Base-by-base conservation (phyloP, 2,329 filamentous ascomycete species). In the Diaporthe aspalathi region DNA sequence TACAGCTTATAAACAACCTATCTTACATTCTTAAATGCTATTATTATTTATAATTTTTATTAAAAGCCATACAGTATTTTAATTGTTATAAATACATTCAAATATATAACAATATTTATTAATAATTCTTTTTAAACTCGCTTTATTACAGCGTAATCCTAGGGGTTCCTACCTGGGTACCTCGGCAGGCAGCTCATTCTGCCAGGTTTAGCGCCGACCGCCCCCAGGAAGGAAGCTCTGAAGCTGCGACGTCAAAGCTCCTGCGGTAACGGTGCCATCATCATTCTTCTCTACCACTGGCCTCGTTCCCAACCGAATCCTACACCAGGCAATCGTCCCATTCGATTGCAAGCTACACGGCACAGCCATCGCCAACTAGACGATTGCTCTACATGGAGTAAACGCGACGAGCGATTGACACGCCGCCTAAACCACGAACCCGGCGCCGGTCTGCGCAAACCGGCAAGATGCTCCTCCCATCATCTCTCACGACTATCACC, bases 401-500 rank as follows among this genome's bases (percentile, higher is more conserved):
- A 72, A 20, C 11, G 29, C n/a, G 16, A 47, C 53, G 17, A 40
- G n/a, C 20, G 32, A 63, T 43, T 50, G 11, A 50, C 50, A 1
- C 8, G 29, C 17, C 17, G 32, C 20, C 11, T n/a, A 20, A 62
- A 20, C 32, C 35, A 17, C 32, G n/a, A 45, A 56, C 49, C 60
- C 38, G 57, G 69, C 52, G 43, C 71, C 53, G 50, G 50, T 35
- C 66, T 45, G 65, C 71, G 71, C 65, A 49, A 24, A 40, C 56
- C 66, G 49, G 27, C 71, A 73, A 49, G 32, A 73, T 70, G 70
- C 63, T 73, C 47, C 49, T 73, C 54, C 72, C 67, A 17, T 54
- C 60, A 43, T 62, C 70, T 27, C 16, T 63, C 54, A 75, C 76
- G 27, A 65, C 74, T 53, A 71, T 78, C 57, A 70, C 81, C 54